A percentile compares a stretch with the other conserved stretches of the same genome.
Evolutionary conservation across 2,329 filamentous ascomycete species (phyloP).

Genomic region (Pestalotiopsis sp.): DNA sequence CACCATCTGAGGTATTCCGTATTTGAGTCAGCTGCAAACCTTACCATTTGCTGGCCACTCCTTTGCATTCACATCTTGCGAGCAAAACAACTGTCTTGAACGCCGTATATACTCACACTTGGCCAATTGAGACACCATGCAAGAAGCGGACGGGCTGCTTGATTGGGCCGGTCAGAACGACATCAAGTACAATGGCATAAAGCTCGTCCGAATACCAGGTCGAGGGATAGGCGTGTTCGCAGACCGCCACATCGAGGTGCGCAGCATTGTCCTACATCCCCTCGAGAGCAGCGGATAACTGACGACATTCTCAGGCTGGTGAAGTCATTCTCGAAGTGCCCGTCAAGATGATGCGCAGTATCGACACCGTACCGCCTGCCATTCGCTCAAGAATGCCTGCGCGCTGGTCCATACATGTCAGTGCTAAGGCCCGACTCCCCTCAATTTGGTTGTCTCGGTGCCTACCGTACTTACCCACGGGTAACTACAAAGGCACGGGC

Average conservation of each 20-base stretch:
- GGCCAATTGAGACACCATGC: not conserved
- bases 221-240: conserved; percentile 10
- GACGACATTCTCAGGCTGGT: not conserved
- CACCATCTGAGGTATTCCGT: no score
- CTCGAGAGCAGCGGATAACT: not conserved
- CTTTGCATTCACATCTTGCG: not conserved
- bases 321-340: conserved; percentile 14
- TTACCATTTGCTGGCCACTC: not conserved
- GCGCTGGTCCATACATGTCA: conserved; percentile 3
- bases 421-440: not conserved
- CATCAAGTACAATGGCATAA: conserved; percentile 3
- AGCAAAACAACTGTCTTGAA: not conserved
- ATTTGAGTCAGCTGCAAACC: not conserved
- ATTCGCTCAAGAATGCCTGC: conserved; percentile 4
- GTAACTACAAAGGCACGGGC: not conserved
- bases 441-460: not conserved
- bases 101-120: not conserved
- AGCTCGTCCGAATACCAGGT: not conserved
- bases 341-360: conserved; percentile 4
- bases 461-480: not conserved
- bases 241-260: conserved; percentile 8
- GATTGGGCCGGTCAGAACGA: not conserved
- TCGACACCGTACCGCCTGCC: conserved; percentile 2
- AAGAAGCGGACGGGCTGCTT: not conserved
- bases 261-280: not conserved